phyloP scores from a whole-genome alignment of 2,329 filamentous ascomycete species.

The Colletotrichum lupini region DNA sequence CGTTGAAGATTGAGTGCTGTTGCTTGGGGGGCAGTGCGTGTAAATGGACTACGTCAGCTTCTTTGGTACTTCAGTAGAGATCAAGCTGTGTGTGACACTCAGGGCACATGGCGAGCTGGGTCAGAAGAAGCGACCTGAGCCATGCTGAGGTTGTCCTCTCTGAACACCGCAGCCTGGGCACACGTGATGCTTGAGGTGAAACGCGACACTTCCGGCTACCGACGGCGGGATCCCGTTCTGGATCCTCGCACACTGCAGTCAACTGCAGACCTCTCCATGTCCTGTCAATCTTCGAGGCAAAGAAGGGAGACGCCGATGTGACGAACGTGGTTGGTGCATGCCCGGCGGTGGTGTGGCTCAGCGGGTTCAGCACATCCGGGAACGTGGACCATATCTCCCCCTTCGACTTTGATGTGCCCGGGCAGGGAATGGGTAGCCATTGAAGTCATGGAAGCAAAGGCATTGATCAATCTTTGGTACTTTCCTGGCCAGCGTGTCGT shows the following conservation, averaged over 20 bases:
- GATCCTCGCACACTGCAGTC: not conserved
- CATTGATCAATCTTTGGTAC: conserved; percentile 9
- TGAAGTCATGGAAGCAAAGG: not conserved
- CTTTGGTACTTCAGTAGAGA: not conserved
- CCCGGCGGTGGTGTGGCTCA: conserved; percentile 31
- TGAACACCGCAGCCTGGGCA: not conserved
- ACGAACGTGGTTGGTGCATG: conserved; percentile 28
- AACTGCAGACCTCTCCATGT: not conserved
- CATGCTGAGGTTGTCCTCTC: not conserved
- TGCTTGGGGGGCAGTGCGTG: not conserved
- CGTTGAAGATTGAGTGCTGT: not conserved
- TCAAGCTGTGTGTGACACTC: not conserved
- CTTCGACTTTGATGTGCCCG: not conserved
- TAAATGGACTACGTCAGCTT: not conserved
- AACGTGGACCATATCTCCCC: conserved; percentile 20
- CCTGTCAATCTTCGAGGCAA: not conserved
- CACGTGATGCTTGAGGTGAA: conserved; percentile 32
- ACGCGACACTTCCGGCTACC: conserved; percentile 26
- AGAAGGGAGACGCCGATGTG: not conserved
- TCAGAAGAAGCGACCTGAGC: not conserved
- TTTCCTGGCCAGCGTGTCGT: not conserved
- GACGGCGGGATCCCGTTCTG: conserved; percentile 13
- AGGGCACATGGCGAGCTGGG: not conserved
- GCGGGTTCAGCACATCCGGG: conserved; percentile 23
- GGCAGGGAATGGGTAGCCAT: conserved; percentile 5